These are phyloP conservation scores for Typha latifolia DNA, from an alignment of 176 grass and related monocot genomes.

Conservation along the genomic window DNA sequence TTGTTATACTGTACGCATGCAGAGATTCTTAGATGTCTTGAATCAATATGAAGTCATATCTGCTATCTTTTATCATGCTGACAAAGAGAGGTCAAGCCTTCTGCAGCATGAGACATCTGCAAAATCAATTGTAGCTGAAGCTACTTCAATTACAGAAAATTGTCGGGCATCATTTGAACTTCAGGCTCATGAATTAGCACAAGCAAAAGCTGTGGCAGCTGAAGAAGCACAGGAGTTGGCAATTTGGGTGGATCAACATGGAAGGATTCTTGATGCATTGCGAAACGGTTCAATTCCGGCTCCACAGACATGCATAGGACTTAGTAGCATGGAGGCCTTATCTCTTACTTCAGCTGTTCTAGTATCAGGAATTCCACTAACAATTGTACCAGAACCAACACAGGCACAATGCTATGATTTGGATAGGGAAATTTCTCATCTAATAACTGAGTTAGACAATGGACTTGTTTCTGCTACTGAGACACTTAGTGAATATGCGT, in stretches of 20 bases:
- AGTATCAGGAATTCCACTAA: constrained; percentile 77
- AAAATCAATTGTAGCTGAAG: constrained; percentile 76
- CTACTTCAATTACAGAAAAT: constrained; percentile 64
- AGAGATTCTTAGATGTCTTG: constrained; percentile 63
- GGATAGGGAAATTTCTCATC: constrained; percentile 74
- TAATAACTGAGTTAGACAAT: constrained; percentile 73
- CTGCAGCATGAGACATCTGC: constrained; percentile 72
- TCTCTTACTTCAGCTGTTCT: constrained; percentile 75
- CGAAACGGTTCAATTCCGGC: constrained; percentile 41
- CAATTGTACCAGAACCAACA: constrained; percentile 88
- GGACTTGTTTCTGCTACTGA: constrained; percentile 56
- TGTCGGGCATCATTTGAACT: constrained; percentile 64
- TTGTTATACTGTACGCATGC: constrained; percentile 17
- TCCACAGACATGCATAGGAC: constrained; percentile 28
- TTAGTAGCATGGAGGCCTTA: constrained; percentile 51
- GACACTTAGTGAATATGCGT: constrained; percentile 60
- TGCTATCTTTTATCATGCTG: constrained; percentile 64
- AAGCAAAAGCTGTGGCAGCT: constrained; percentile 50
- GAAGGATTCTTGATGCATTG: constrained; percentile 63
- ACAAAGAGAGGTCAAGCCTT: constrained; percentile 84
- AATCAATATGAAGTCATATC: constrained; percentile 71
- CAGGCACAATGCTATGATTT: constrained; percentile 76
- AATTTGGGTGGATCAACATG: constrained; percentile 85
- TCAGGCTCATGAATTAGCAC: constrained; percentile 60
- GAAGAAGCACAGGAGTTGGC: constrained; percentile 64